Base-by-base conservation (phyloP, 169 alveolate species). In the Cryptosporidium felis region DNA sequence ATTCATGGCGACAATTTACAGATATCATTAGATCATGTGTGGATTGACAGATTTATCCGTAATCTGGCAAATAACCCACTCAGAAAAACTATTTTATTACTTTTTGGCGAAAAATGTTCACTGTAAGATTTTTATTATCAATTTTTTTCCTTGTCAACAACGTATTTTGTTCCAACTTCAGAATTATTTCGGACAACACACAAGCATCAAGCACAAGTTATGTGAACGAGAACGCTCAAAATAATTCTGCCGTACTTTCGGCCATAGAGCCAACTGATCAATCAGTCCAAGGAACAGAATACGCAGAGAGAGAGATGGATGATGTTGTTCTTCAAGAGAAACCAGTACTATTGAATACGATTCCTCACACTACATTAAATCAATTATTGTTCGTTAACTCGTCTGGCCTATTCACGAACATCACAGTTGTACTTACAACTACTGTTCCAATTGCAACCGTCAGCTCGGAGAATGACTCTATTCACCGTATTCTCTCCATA, bases 371-470 rank as follows among this genome's bases (percentile, higher is more conserved):
- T 30, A 44, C 26, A 6, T 8, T 49, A 32, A 65, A 46, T 12
- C 81, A 65, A 45, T 32, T 41, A n/a, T 18, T 65, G 0, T 65
- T 65, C 26, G 62, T 65, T 12, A 65, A 65, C 18, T 65, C 81
- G 0, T 45, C 81, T 41, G 81, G 81, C 3, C 18, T 65, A 46
- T 65, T 65, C 18, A 65, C 81, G 49, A 65, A 65, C 14, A 28
- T 65, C 21, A 65, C 81, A 4, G 81, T 65, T 0, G 63, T 45
- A 47, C 81, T 65, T 26, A 65, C 81, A 14, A 23, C 81, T 28
- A 65, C 81, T 3, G 59, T 65, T 28, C 81, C 81, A 46, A 65
- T 65, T 28, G 81, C 81, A 46, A n/a, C 34, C 8, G 62, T 65
- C 49, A 65, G 62, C n/a, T 34, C 61, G 2, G 81, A 65, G 16